Evolutionary conservation across 2,329 filamentous ascomycete genomes (phyloP), one percentile per base, ranked within the genome.

Genomic region (Chaetomium globosum): DNA sequence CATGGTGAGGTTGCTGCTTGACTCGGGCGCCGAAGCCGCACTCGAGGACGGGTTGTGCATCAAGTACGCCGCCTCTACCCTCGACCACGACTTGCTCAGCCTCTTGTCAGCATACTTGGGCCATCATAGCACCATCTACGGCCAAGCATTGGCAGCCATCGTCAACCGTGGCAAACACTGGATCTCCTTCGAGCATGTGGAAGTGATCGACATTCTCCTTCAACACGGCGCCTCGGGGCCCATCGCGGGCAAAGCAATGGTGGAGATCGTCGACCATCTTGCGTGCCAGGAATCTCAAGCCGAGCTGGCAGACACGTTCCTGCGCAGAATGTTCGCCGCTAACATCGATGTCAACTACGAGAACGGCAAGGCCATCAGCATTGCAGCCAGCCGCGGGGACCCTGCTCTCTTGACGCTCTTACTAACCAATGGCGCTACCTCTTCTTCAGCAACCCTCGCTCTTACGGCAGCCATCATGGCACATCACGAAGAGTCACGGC

Each of bases 31-130:
- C 2, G 69, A 73, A 13, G 62, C 70, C 2, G 65, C 62, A 1
- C 65, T 68, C n/a, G 69, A 74, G 21, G 64, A 69, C 26, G 72
- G 72, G 6, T 54, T 71, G 16, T 73, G 70, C 65, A 64, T 74
- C 33, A 71, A 70, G 59, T 63, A 72, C 23, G 72, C 72, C 0
- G 69, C 72, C 5, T 67, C 56, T 53, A 67, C 63, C 28, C 68
- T 73, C 23, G 62, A 73, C 55, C 57, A 60, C 1, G 67, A 66
- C 19, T 60, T 69, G 16, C 57, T 73, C 6, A 56, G 63, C 16
- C 54, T 73, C 7, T 63, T 74, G 0, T 60, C 72, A 0, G 65
- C 69, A 21, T 66, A 70, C 23, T 58, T 64, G 3, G 67, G 67
- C 10, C 59, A 49, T 8, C 62, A 69, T 51, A 64, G 65, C 12